Conservation (phyloP, 2,329 filamentous ascomycete genomes). For the Pseudomassariella vexata region DNA sequence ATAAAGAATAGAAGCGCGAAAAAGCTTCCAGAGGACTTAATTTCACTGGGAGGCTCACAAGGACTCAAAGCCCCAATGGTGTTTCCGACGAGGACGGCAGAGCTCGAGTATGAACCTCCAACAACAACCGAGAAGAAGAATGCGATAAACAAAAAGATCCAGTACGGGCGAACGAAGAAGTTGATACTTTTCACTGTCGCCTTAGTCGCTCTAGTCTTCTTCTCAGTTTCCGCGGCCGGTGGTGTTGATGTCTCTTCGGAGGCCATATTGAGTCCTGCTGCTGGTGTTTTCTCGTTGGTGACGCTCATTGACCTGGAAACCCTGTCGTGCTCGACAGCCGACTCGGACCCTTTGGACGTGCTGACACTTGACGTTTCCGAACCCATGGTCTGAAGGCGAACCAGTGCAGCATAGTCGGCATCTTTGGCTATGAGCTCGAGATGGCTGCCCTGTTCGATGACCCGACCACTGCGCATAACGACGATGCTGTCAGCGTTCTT, state of each 20-base stretch:
- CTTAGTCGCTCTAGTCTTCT: slow-evolving; percentile 22
- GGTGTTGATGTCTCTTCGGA: slow-evolving; percentile 9
- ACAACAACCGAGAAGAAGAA: slow-evolving; percentile 44
- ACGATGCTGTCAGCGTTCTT: slow-evolving; percentile 60
- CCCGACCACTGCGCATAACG: slow-evolving; percentile 53
- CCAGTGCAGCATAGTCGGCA: slow-evolving; percentile 23
- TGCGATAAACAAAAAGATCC: slow-evolving; percentile 32
- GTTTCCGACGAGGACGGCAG: slow-evolving; percentile 51
- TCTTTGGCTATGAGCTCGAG: slow-evolving; percentile 43
- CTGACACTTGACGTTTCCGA: slow-evolving; percentile 27
- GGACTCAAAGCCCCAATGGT: slow-evolving; percentile 45
- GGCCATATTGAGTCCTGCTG: slow-evolving; percentile 3
- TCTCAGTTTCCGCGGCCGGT: slow-evolving; percentile 6
- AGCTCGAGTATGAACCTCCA: slow-evolving; percentile 45
- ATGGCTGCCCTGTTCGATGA: slow-evolving; percentile 59
- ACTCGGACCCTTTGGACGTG: slow-evolving; percentile 23
- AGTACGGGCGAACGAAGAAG: slow-evolving; percentile 31
- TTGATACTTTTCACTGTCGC: slow-evolving; percentile 31
- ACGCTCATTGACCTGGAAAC: slow-evolving; percentile 10
- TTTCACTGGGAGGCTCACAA: slow-evolving; percentile 33
- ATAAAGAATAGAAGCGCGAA: slow-evolving; percentile 40
- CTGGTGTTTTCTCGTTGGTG: slow-evolving; percentile 11
- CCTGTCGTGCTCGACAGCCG: slow-evolving; percentile 35
- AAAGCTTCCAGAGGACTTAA: slow-evolving; percentile 27
- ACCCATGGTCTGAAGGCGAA: slow-evolving; percentile 24